A percentile compares a stretch with the other conserved stretches of the same genome.
These are phyloP conservation scores for Nemania sp. DNA, from an alignment of 2,329 filamentous ascomycete species.

Conservation along the genomic window DNA sequence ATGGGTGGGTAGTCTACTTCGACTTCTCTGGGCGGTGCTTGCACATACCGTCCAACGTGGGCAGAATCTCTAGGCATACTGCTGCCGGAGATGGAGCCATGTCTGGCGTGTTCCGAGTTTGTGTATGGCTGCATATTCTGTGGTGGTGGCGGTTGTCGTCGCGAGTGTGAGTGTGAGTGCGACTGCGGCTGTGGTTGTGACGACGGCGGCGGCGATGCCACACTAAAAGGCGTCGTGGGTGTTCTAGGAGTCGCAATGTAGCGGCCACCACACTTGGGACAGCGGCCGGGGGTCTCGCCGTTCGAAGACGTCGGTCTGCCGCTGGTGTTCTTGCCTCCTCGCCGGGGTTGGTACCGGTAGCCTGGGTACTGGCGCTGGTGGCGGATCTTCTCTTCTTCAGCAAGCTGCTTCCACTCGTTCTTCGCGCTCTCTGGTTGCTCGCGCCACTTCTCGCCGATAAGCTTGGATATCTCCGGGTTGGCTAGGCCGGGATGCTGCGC, in stretches of 20 bases:
- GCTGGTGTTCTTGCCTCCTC: conserved; percentile 50
- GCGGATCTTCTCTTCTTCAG: conserved; percentile 88
- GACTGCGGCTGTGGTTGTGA: no score
- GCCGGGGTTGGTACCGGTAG: conserved; percentile 90
- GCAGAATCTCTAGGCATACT: conserved; percentile 53
- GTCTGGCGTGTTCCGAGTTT: conserved; percentile 39
- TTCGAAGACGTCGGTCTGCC: conserved; percentile 33
- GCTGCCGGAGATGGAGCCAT: conserved; percentile 33
- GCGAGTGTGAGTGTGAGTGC: no score
- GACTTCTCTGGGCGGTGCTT: conserved; percentile 46
- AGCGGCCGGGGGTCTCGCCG: conserved; percentile 59
- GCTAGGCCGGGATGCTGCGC: conserved; percentile 83
- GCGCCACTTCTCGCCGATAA: conserved; percentile 92
- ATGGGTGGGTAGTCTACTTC: conserved; percentile 42
- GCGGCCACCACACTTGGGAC: conserved; percentile 72
- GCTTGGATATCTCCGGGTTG: conserved; percentile 96
- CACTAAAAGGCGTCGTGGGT: conserved; percentile 53
- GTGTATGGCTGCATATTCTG: conserved; percentile 30
- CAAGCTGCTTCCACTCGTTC: conserved; percentile 83
- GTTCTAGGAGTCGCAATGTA: conserved; percentile 66
- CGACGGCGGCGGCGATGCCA: conserved; percentile 40
- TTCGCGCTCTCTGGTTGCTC: conserved; percentile 74
- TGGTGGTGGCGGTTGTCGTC: conserved; percentile 24
- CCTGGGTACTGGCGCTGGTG: conserved; percentile 90
- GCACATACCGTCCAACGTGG: conserved; percentile 65